Conservation (phyloP, 176 grass and related monocot genomes). For the Aegilops tauschii region DNA sequence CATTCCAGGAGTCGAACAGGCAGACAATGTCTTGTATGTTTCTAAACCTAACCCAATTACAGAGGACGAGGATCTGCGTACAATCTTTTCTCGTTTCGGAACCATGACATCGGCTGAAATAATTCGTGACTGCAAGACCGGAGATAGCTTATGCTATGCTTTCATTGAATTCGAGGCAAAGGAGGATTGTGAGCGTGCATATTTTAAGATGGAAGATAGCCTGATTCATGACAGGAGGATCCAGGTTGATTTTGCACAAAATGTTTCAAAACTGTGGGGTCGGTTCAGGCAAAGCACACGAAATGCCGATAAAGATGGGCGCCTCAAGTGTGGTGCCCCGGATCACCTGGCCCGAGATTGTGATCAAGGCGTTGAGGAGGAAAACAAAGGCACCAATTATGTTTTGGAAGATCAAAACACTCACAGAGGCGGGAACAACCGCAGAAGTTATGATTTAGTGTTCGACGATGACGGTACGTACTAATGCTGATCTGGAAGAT, state of each 20-base stretch:
- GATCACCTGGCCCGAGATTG: constrained; percentile 73
- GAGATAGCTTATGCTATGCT: constrained; percentile 89
- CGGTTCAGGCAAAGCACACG: constrained; percentile 83
- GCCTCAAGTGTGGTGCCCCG: constrained; percentile 73
- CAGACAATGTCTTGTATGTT: constrained; percentile 84
- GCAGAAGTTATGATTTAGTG: constrained; percentile 67
- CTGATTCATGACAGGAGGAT: constrained; percentile 92
- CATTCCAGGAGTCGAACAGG: constrained; percentile 38
- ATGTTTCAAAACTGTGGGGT: constrained; percentile 84
- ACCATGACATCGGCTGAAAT: constrained; percentile 81
- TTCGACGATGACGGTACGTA: constrained; percentile 47
- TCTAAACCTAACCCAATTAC: constrained; percentile 84
- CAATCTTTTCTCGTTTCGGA: constrained; percentile 92
- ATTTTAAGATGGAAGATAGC: constrained; percentile 85
- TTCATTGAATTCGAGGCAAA: constrained; percentile 84
- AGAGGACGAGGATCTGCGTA: constrained; percentile 86
- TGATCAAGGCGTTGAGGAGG: constrained; percentile 28
- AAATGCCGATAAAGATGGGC: constrained; percentile 60
- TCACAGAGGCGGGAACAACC: constrained; percentile 55
- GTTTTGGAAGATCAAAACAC: constrained; percentile 77
- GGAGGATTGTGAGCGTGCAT: constrained; percentile 75
- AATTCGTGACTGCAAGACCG: constrained; percentile 78
- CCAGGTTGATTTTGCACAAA: constrained; percentile 92
- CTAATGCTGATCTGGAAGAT: constrained; percentile 3
- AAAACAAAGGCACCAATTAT: constrained; percentile 54